Conservation (phyloP, 805 yeast genomes). For the Naumovozyma dairenensis region DNA sequence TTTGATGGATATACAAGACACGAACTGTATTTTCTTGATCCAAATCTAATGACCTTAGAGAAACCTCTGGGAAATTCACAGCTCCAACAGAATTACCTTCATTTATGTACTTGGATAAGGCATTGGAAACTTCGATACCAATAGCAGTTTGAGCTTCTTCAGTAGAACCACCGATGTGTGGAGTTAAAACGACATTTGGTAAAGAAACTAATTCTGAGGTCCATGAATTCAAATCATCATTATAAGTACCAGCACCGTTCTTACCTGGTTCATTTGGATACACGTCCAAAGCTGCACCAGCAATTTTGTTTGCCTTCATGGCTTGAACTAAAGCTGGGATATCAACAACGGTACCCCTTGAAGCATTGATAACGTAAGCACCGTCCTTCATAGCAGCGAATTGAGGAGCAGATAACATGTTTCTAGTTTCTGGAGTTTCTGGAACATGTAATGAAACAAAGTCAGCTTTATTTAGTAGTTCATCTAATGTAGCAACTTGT, state of each 20-base stretch:
- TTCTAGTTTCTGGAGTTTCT: slow-evolving; percentile 83
- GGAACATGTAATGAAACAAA: slow-evolving; percentile 93
- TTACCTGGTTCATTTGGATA: slow-evolving; percentile 96
- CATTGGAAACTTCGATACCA: slow-evolving; percentile 87
- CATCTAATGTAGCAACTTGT: slow-evolving; percentile 80
- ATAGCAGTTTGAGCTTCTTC: slow-evolving; percentile 98
- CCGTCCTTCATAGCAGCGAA: slow-evolving; percentile 95
- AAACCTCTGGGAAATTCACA: slow-evolving; percentile 97
- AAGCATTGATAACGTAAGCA: slow-evolving; percentile 86
- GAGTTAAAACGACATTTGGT: slow-evolving; percentile 85
- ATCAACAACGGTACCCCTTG: slow-evolving; percentile 96
- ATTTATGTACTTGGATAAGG: slow-evolving; percentile 83
- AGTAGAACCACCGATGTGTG: slow-evolving; percentile 98
- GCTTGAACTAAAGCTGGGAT: slow-evolving; percentile 90
- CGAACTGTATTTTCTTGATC: slow-evolving; percentile 85
- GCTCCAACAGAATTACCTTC: slow-evolving; percentile 94
- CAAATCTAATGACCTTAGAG: slow-evolving; percentile 75
- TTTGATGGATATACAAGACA: slow-evolving; percentile 91
- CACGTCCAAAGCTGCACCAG: slow-evolving; percentile 96
- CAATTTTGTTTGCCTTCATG: slow-evolving; percentile 84
- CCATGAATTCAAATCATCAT: slow-evolving; percentile 69
- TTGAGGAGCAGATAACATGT: slow-evolving; percentile 81
- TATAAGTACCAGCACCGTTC: slow-evolving; percentile 79
- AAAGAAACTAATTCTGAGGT: slow-evolving; percentile 69
- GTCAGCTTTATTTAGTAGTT: slow-evolving; percentile 70